Evolutionary conservation across 495 filamentous ascomycete species (phyloP).

Genomic region (Chaetomium fimeti): DNA sequence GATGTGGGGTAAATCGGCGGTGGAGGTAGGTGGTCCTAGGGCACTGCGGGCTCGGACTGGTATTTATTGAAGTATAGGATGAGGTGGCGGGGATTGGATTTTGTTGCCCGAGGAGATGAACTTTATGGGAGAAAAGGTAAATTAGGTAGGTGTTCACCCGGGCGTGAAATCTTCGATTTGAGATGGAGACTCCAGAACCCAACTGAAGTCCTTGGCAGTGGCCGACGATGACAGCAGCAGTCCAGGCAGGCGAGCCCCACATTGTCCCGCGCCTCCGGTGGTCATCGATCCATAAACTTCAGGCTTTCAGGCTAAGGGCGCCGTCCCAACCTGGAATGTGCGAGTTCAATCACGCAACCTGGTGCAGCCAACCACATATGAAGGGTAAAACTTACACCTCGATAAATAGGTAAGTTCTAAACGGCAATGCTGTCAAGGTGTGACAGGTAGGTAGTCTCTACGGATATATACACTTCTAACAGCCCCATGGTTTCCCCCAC

Average conservation of each 20-base stretch:
- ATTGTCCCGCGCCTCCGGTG: background rate
- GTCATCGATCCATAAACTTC: no score
- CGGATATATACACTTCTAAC: no score
- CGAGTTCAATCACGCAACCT: no score
- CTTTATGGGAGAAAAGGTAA: background rate
- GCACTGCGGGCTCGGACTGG: conserved; percentile 4
- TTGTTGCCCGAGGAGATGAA: background rate
- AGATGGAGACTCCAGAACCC: background rate
- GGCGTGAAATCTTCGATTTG: background rate
- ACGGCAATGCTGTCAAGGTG: no score
- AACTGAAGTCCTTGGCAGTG: background rate
- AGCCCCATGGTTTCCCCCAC: no score
- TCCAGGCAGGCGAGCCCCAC: conserved; percentile 16
- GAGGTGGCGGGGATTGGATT: background rate
- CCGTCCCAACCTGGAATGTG: background rate
- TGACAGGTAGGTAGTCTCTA: no score
- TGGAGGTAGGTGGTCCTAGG: conserved; percentile 2
- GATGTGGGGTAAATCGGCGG: background rate
- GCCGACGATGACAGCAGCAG: background rate
- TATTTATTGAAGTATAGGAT: background rate
- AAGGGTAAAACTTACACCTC: no score
- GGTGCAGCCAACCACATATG: no score
- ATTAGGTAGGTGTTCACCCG: background rate
- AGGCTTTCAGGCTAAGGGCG: no score
- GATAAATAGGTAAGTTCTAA: no score